Evolutionary conservation across 2,329 filamentous ascomycete species (phyloP), one percentile per base, ranked within the genome.

Genomic region (Sclerotinia nivalis): DNA sequence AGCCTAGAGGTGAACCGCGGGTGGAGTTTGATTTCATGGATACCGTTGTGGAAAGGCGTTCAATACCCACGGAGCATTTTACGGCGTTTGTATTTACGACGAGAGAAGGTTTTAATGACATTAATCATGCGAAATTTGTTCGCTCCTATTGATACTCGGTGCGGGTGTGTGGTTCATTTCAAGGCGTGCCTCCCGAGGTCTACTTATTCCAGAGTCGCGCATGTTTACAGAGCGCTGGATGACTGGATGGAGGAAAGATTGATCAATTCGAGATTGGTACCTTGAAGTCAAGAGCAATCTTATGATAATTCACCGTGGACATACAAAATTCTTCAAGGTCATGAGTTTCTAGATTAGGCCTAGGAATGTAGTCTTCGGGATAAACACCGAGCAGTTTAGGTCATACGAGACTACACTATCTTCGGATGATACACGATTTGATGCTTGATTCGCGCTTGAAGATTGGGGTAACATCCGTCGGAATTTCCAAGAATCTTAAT

Each of bases 1-100:
- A 12, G 89, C 88, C 76, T 91, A 80, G 31, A 28, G 28, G 18
- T 28, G 10, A 31, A 37, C 7, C 47, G 66, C 47, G 50, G 40
- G 8, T 20, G 37, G 34, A 62, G 25, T n/a, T 50, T 56, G 28
- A 15, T 31, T 58, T 52, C 56, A 59, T 31, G 22, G 28, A 60
- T 54, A 45, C 54, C 18, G 58, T 45, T 40, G 50, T 50, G 49
- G 58, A 64, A 69, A 20, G 64, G 66, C 69, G 69, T 69, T 68
- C 56, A 54, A 64, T 71, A 67, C 56, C 66, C 66, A 69, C 55
- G 69, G 56, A 62, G 52, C 58, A 61, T 69, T 34, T 55, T 28
- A 40, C 65, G 62, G 69, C 59, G 67, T 69, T 69, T 45, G 8
- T 12, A 31, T 55, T 43, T 65, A n/a, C n/a, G 45, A 47, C 12